Evolutionary conservation across 2,329 filamentous ascomycete species (phyloP).

Genomic region (Endothia cerciana): DNA sequence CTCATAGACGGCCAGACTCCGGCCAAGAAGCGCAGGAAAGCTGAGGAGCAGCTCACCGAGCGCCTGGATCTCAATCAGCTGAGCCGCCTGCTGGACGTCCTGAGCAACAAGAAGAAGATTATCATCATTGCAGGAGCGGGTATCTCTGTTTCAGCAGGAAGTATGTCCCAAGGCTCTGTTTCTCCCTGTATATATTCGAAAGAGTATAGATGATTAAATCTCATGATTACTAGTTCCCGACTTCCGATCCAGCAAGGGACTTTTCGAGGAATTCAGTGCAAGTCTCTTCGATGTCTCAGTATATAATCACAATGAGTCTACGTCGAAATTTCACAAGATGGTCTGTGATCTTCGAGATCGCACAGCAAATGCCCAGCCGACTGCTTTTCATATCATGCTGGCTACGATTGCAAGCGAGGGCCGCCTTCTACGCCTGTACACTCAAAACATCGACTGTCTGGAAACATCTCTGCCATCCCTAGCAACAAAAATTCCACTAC

Average conservation of each 20-base stretch:
- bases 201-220: too few species aligned
- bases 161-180: slow-evolving; percentile 60
- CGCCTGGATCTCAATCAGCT: too few species aligned
- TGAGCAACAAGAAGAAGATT: slow-evolving; percentile 59
- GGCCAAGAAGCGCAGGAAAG: too few species aligned
- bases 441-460: slow-evolving; percentile 95
- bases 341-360: slow-evolving; percentile 82
- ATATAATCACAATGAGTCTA: slow-evolving; percentile 88
- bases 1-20: too few species aligned
- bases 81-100: background rate
- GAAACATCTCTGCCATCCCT: slow-evolving; percentile 83
- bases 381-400: slow-evolving; percentile 89
- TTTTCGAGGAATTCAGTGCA: slow-evolving; percentile 91
- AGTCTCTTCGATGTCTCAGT: slow-evolving; percentile 96
- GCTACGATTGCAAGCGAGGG: slow-evolving; percentile 87
- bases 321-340: slow-evolving; percentile 93
- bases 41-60: too few species aligned
- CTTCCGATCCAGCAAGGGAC: slow-evolving; percentile 87
- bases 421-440: slow-evolving; percentile 87
- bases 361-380: slow-evolving; percentile 77
- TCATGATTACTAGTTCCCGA: slow-evolving; percentile 91
- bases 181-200: background rate
- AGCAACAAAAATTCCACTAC: slow-evolving; percentile 78
- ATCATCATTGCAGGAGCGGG: slow-evolving; percentile 95
- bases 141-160: slow-evolving; percentile 94